These are phyloP conservation scores for Dothistroma pini DNA, from an alignment of 2,329 filamentous ascomycete species.

Conservation along the genomic window DNA sequence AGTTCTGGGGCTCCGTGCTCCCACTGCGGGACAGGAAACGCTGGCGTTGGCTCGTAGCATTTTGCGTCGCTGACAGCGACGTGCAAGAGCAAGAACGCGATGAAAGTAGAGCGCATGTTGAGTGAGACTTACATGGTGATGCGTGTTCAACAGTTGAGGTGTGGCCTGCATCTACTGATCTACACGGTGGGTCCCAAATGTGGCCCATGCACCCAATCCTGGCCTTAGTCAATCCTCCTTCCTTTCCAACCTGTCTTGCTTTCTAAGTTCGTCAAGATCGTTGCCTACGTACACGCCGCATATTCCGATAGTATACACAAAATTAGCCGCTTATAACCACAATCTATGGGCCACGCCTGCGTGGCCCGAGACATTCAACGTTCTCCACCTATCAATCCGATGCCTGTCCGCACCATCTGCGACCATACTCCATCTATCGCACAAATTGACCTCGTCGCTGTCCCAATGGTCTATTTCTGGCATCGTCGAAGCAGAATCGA, in stretches of 20 bases:
- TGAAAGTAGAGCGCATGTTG: background rate
- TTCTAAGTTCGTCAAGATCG: no score
- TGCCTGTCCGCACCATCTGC: conserved; percentile 15
- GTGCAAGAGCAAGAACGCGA: background rate
- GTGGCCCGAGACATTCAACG: background rate
- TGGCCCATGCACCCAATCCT: background rate
- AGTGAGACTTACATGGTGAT: background rate
- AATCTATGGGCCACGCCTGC: background rate
- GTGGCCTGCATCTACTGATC: background rate
- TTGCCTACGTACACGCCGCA: no score
- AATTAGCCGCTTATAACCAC: background rate
- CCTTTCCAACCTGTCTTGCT: background rate
- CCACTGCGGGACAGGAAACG: conserved; percentile 37
- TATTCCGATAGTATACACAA: no score
- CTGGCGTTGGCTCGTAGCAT: conserved; percentile 39
- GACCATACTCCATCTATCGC: conserved; percentile 17
- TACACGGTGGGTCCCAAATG: background rate
- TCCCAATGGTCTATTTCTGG: background rate
- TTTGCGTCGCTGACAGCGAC: background rate
- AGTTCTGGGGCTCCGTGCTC: conserved; percentile 31
- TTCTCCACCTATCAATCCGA: conserved; percentile 22
- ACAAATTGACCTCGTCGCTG: background rate
- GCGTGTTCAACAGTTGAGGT: background rate
- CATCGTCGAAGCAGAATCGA: background rate
- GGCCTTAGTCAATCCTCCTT: background rate